Conservation (phyloP, 1,139 yeast species). For the Kodamaea suecica region DNA sequence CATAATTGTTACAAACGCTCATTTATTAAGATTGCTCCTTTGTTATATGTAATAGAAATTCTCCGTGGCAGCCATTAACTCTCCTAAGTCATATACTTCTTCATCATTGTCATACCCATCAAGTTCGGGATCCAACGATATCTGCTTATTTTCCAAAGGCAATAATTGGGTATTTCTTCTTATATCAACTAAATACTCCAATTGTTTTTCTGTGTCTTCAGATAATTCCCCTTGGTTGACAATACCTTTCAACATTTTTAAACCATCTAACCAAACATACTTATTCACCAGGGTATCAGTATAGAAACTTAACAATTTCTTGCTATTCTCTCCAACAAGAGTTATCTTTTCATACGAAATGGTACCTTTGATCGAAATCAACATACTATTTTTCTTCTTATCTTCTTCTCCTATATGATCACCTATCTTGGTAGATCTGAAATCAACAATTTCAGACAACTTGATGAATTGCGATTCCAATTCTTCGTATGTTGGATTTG, state of each 20-base stretch:
- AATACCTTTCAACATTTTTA: conserved; percentile 54
- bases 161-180: conserved; percentile 67
- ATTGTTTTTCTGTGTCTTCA: conserved; percentile 56
- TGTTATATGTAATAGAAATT: conserved; percentile 48
- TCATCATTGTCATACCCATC: conserved; percentile 34
- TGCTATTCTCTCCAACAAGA: conserved; percentile 41
- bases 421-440: conserved; percentile 44
- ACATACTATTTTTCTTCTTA: conserved; percentile 32
- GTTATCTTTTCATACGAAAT: conserved; percentile 56
- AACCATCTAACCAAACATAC: conserved; percentile 77
- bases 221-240: conserved; percentile 43
- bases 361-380: conserved; percentile 52
- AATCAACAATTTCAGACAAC: conserved; percentile 36
- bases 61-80: conserved; percentile 37
- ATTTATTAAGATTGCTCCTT: too few relatives aligned
- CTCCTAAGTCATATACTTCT: conserved; percentile 42
- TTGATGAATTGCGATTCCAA: conserved; percentile 34
- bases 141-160: conserved; percentile 40
- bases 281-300: conserved; percentile 71
- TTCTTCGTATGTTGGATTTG: conserved; percentile 58
- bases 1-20: too few relatives aligned
- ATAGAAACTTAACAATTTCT: conserved; percentile 53
- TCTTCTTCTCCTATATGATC: conserved; percentile 41
- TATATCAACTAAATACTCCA: conserved; percentile 54
- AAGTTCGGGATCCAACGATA: conserved; percentile 21